Evolutionary conservation across 2,329 filamentous ascomycete species (phyloP).

Genomic region (Fusarium hostae): DNA sequence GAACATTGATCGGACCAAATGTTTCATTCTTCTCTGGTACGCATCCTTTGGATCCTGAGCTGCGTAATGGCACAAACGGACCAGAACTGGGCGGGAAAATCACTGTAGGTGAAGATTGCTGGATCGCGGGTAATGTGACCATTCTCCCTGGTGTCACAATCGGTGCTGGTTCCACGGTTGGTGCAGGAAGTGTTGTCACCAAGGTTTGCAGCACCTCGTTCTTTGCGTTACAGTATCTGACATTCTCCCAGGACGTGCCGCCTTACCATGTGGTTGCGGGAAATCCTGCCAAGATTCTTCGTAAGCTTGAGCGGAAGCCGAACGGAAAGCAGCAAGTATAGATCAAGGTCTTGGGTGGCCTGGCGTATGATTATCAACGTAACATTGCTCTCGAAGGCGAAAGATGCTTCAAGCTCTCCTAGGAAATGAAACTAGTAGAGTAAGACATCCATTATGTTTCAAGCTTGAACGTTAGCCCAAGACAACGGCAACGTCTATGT

Average conservation of each 20-base stretch:
- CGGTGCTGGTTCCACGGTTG: slow-evolving; percentile 77
- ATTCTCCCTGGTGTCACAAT: slow-evolving; percentile 83
- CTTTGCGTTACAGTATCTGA: not conserved
- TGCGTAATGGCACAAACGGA: slow-evolving; percentile 79
- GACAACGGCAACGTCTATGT: not conserved
- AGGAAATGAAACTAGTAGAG: too few relatives aligned
- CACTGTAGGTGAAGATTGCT: slow-evolving; percentile 81
- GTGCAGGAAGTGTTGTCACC: slow-evolving; percentile 85
- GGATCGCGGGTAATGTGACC: slow-evolving; percentile 77
- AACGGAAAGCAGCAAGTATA: slow-evolving; percentile 3
- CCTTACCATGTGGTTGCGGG: slow-evolving; percentile 45
- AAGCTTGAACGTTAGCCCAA: not conserved
- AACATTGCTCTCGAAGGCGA: not conserved
- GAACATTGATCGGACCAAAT: slow-evolving; percentile 83
- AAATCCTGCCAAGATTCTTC: slow-evolving; percentile 40
- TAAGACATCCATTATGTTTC: too few relatives aligned
- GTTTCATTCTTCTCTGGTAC: slow-evolving; percentile 79
- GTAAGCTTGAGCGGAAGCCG: slow-evolving; percentile 28
- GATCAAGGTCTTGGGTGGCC: not conserved
- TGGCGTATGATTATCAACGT: not conserved
- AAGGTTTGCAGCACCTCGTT: slow-evolving; percentile 56
- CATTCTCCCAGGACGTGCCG: slow-evolving; percentile 46
- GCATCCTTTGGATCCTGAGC: slow-evolving; percentile 79
- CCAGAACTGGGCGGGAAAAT: slow-evolving; percentile 81
- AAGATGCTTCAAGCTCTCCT: too few relatives aligned